Evolutionary conservation across 805 yeast genomes (phyloP), one percentile per base, ranked within the genome.

Genomic region (Yarrowia yakushimensis): DNA sequence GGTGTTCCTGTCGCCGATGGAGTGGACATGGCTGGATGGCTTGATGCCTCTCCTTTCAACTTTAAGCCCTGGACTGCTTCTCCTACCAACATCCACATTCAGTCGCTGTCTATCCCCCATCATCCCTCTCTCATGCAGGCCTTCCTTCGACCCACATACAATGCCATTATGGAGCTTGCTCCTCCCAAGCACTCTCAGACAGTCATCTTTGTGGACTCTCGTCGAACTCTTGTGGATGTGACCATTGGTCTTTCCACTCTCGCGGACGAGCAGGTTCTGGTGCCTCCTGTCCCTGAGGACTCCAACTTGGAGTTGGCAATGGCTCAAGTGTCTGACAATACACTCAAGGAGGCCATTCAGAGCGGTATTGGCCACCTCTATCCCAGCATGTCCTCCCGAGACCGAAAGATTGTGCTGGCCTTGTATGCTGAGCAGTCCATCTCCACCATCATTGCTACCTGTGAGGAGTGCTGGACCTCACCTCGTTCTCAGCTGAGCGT

Each of bases 1-100:
- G 79, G 88, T 0, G 78, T 84, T 0, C 83, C 96, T 1, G 71
- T 93, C 39, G 84, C 94, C 0, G 88, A 86, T 69, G 88, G 87
- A 3, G 79, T 83, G 59, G 97, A 90, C 66, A 73, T 92, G 63
- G 93, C 88, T 1, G 89, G 86, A 61, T 94, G 98, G 97, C 73
- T 94, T 28, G 96, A 94, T 1, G 85, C 87, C 25, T 78, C 83
- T 54, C 78, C 85, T 6, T 90, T 79, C 76, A 91, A 90, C 68
- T 91, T 87, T 70, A 80, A 84, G 17, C 85, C 96, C 0, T 76
- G 76, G 55, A 86, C 84, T 45, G 75, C 77, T 9, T 70, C 75
- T 43, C 84, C 88, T 3, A 67, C 90, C 13, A 82, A 81, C 62
- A 83, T 88, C 20, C 85, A 79, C 66, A 68, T 88, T 46, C 78